phyloP scores from a whole-genome alignment of 768 basidiomycete species.

The Agaricus sinodeliciosus region DNA sequence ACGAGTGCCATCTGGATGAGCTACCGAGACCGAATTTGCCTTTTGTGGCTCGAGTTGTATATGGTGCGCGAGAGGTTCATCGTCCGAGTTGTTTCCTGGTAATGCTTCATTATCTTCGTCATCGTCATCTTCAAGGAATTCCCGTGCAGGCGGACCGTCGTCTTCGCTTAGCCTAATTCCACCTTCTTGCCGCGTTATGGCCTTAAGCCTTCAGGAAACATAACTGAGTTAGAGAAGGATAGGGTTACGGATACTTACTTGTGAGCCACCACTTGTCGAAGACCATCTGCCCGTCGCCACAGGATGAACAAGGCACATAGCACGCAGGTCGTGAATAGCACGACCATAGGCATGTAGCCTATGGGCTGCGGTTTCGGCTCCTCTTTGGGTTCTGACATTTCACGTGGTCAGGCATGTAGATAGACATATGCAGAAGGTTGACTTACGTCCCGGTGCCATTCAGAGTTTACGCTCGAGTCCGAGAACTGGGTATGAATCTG shows the following conservation, averaged over 20 bases:
- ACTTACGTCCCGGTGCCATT: constrained; percentile 12
- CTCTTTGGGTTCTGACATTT: constrained; percentile 43
- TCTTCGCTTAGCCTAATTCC: constrained; percentile 63
- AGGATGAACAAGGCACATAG: constrained; percentile 53
- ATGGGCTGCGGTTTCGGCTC: constrained; percentile 61
- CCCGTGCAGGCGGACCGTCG: constrained; percentile 63
- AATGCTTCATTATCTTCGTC: constrained; percentile 33
- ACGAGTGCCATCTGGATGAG: neutral
- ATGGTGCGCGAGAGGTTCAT: constrained; percentile 23
- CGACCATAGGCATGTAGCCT: constrained; percentile 45
- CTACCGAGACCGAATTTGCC: neutral
- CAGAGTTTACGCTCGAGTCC: neutral
- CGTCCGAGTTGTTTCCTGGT: constrained; percentile 16
- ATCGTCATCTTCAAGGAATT: constrained; percentile 56
- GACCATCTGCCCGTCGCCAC: constrained; percentile 51
- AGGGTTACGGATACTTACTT: constrained; percentile 32
- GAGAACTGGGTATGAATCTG: neutral
- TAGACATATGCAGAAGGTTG: neutral
- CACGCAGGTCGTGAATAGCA: constrained; percentile 53
- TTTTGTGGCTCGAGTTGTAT: constrained; percentile 17
- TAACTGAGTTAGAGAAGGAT: neutral
- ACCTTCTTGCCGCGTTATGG: constrained; percentile 47
- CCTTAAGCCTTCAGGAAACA: constrained; percentile 44
- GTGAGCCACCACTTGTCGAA: constrained; percentile 57
- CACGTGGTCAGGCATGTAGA: neutral